These are phyloP conservation scores for Kodamaea kaohsiungensis DNA, from an alignment of 805 yeast genomes.

Conservation along the genomic window DNA sequence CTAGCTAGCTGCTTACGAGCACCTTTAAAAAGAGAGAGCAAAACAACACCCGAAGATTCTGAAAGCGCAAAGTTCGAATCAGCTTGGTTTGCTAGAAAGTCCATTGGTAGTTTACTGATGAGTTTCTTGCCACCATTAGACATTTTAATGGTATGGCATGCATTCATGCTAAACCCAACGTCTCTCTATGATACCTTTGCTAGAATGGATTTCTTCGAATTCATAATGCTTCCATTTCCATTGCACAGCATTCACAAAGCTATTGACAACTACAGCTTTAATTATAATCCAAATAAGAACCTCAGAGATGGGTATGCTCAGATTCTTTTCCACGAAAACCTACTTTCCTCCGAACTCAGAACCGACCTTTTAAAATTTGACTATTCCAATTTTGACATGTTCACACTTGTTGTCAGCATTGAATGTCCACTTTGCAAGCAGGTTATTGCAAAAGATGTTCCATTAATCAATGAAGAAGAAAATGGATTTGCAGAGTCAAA, in stretches of 20 bases:
- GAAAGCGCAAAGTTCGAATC: constrained; percentile 1
- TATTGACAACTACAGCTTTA: constrained; percentile 15
- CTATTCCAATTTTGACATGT: background rate
- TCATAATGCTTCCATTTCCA: constrained; percentile 22
- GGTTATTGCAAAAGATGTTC: constrained; percentile 8
- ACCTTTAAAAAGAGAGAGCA: constrained; percentile 2
- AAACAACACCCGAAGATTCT: background rate
- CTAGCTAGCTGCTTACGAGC: constrained; percentile 18
- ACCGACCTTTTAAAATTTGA: background rate
- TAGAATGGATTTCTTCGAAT: constrained; percentile 16
- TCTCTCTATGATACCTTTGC: constrained; percentile 16
- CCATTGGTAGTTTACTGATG: background rate
- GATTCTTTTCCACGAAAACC: background rate
- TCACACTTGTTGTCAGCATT: constrained; percentile 2
- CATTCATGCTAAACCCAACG: constrained; percentile 21
- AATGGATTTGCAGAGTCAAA: constrained; percentile 16
- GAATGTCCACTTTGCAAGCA: constrained; percentile 16
- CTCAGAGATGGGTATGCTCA: constrained; percentile 1
- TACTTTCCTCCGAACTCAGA: background rate
- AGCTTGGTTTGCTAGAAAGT: background rate
- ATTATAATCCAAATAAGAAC: background rate
- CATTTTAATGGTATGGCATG: constrained; percentile 26
- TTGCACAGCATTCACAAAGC: constrained; percentile 10
- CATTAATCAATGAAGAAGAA: constrained; percentile 7
- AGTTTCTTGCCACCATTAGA: constrained; percentile 22